Evolutionary conservation across 805 yeast genomes (phyloP).

Genomic region (Saturnispora silvae): DNA sequence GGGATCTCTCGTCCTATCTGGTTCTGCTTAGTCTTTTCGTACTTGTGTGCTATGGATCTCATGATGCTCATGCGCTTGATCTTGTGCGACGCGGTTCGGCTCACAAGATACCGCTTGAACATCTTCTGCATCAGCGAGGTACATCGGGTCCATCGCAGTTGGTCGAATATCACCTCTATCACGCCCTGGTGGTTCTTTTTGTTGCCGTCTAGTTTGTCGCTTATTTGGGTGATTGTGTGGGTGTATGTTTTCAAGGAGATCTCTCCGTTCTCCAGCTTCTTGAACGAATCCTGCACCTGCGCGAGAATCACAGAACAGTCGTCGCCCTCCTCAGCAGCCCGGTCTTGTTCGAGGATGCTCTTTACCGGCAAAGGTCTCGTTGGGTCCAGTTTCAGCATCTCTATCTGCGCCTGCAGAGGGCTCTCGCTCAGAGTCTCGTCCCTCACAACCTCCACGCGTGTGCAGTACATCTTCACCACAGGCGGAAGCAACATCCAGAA

Average conservation of each 20-base stretch:
- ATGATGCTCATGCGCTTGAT: constrained; percentile 2
- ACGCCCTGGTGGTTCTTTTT: background rate
- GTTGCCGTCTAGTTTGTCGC: background rate
- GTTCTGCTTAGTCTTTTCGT: constrained; percentile 5
- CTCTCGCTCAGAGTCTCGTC: constrained; percentile 20
- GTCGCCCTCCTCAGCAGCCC: no score
- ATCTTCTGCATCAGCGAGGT: background rate
- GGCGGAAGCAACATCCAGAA: constrained; percentile 24
- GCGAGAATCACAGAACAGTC: background rate
- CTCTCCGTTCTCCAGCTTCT: background rate
- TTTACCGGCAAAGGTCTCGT: background rate
- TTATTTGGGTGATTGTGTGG: background rate
- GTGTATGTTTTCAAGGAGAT: background rate
- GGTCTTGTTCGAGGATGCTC: background rate
- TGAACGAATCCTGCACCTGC: constrained; percentile 2
- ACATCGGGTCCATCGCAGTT: constrained; percentile 4
- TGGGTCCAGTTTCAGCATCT: background rate
- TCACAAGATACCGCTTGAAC: constrained; percentile 1
- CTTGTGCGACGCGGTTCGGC: background rate
- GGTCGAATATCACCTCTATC: constrained; percentile 2
- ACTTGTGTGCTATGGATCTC: constrained; percentile 3
- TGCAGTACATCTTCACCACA: constrained; percentile 19
- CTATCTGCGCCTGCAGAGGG: background rate
- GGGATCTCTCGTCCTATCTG: background rate
- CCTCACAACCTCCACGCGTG: constrained; percentile 21